phyloP scores from a whole-genome alignment of 2,329 filamentous ascomycete species.

The Penicillium sp. region DNA sequence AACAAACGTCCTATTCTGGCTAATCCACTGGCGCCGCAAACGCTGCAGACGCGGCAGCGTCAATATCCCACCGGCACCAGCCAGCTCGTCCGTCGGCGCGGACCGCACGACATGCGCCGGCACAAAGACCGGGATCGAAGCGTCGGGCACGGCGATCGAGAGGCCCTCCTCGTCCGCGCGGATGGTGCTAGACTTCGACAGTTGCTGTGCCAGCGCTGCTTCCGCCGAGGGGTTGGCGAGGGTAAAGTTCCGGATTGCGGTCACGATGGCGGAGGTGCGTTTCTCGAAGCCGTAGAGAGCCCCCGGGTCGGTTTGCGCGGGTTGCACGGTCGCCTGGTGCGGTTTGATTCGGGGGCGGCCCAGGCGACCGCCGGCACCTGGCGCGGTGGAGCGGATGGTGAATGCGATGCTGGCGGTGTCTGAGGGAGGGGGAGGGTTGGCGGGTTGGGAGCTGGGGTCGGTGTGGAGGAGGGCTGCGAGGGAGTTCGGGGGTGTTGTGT shows the following conservation, averaged over 20 bases:
- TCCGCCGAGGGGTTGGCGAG: slow-evolving; percentile 36
- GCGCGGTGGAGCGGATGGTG: slow-evolving; percentile 19
- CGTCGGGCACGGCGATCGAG: slow-evolving; percentile 31
- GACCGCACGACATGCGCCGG: slow-evolving; percentile 34
- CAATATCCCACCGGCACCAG: slow-evolving; percentile 38
- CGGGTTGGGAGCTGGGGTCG: background rate
- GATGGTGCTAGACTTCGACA: background rate
- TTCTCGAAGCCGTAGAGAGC: slow-evolving; percentile 44
- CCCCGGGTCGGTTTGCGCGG: slow-evolving; percentile 35
- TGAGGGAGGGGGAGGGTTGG: slow-evolving; percentile 21
- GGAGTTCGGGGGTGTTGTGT: background rate
- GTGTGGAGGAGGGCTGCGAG: slow-evolving; percentile 1
- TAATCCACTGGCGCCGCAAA: slow-evolving; percentile 44
- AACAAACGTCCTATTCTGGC: slow-evolving; percentile 41
- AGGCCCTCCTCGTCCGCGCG: slow-evolving; percentile 25
- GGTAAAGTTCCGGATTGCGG: slow-evolving; percentile 39
- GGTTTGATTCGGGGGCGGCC: slow-evolving; percentile 30
- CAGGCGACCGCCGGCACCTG: slow-evolving; percentile 16
- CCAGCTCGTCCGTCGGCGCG: slow-evolving; percentile 40
- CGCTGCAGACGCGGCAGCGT: slow-evolving; percentile 42
- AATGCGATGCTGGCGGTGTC: slow-evolving; percentile 25
- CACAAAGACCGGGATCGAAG: slow-evolving; percentile 30
- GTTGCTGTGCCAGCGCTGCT: slow-evolving; percentile 28
- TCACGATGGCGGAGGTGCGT: slow-evolving; percentile 37
- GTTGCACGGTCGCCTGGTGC: slow-evolving; percentile 43